Conservation (phyloP, 495 filamentous ascomycete species). For the Penicillium taxi region DNA sequence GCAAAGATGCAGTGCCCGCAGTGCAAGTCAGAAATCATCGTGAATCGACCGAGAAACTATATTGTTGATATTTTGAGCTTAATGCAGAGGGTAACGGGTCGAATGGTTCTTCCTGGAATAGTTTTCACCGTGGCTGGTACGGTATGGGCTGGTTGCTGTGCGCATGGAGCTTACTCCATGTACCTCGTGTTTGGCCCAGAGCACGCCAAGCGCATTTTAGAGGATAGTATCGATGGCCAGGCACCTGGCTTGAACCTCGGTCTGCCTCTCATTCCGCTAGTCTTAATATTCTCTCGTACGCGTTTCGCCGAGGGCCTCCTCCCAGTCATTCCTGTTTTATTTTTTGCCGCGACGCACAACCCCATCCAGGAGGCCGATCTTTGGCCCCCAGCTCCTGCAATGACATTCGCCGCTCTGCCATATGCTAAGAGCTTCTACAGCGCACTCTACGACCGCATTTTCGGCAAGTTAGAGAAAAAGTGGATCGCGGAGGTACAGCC, state of each 20-base stretch:
- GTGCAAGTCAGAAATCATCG: conserved; percentile 72
- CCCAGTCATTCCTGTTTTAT: conserved; percentile 55
- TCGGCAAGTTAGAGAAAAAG: conserved; percentile 52
- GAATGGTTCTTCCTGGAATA: conserved; percentile 51
- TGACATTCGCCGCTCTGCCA: conserved; percentile 61
- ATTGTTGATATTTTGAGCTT: conserved; percentile 52
- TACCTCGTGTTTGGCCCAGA: conserved; percentile 55
- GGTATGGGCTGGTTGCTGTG: conserved; percentile 46
- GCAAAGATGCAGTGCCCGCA: conserved; percentile 72
- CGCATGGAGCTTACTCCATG: conserved; percentile 53
- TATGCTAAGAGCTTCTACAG: conserved; percentile 60
- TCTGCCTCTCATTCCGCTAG: conserved; percentile 54
- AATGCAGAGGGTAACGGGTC: conserved; percentile 46
- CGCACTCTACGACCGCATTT: conserved; percentile 55
- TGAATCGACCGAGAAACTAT: conserved; percentile 63
- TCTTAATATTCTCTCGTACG: conserved; percentile 53
- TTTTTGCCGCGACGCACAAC: conserved; percentile 47
- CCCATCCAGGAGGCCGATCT: conserved; percentile 37
- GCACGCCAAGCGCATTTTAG: conserved; percentile 46
- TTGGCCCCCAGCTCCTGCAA: conserved; percentile 71
- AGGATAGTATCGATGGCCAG: conserved; percentile 28
- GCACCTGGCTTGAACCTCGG: conserved; percentile 43
- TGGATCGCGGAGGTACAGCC: conserved; percentile 63
- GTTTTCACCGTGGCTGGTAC: conserved; percentile 47
- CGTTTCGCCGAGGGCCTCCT: conserved; percentile 50